A percentile compares a stretch with the other conserved stretches of the same genome.
These are phyloP conservation scores for Corylus heterophylla DNA, from an alignment of 306 rosid genomes.

Conservation along the genomic window DNA sequence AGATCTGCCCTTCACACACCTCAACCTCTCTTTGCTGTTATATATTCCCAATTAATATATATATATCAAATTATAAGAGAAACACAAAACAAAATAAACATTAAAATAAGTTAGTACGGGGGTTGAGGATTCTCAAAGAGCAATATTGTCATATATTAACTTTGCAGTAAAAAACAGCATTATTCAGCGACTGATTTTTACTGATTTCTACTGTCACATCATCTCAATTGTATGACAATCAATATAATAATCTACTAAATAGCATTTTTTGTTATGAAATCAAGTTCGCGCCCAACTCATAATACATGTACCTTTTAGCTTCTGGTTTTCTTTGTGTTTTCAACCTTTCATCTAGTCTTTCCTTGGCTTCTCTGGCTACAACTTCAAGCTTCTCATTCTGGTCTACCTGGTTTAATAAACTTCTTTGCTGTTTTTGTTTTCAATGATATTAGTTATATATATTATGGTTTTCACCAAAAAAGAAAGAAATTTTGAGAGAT, in stretches of 20 bases:
- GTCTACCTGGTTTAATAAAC: constrained; percentile 27
- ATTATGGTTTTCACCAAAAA: neutral
- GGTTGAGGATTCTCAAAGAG: neutral
- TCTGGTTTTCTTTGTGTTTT: constrained; percentile 38
- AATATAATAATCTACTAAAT: no score
- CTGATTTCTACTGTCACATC: no score
- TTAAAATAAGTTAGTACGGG: neutral
- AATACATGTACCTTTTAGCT: constrained; percentile 16
- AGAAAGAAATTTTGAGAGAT: neutral
- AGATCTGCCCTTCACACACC: constrained; percentile 28
- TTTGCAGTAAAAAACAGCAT: no score
- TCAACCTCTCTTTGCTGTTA: constrained; percentile 19
- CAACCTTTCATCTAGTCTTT: constrained; percentile 69
- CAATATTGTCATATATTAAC: no score
- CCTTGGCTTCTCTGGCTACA: constrained; percentile 74
- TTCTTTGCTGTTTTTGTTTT: constrained; percentile 39
- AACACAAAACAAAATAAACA: neutral
- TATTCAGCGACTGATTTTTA: no score
- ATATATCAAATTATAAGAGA: neutral
- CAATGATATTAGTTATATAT: neutral
- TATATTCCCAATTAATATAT: constrained; percentile 10
- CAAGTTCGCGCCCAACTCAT: neutral
- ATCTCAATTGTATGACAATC: no score
- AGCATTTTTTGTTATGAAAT: neutral
- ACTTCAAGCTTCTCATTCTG: constrained; percentile 58